phyloP scores from a whole-genome alignment of 2,329 filamentous ascomycete species.

The Gnomoniopsis sp. region DNA sequence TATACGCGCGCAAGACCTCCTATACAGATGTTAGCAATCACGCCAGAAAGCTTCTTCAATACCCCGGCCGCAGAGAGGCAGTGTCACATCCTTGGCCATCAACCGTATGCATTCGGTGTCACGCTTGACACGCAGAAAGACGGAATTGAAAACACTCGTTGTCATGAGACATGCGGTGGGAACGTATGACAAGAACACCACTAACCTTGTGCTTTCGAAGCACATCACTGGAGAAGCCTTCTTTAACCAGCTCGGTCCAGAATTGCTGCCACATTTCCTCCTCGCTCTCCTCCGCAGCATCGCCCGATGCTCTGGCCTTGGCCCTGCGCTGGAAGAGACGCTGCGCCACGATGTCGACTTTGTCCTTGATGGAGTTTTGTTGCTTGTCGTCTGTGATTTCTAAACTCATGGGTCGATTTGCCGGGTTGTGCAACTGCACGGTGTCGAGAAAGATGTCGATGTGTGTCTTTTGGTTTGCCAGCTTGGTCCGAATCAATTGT shows the following conservation, averaged over 20 bases:
- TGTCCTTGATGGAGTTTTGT: conserved; percentile 55
- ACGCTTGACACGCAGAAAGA: conserved; percentile 5
- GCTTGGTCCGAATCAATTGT: conserved; percentile 39
- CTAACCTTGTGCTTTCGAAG: conserved; percentile 54
- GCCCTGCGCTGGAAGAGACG: conserved; percentile 44
- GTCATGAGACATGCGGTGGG: conserved; percentile 6
- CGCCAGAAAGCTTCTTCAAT: background rate
- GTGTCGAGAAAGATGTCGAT: conserved; percentile 57
- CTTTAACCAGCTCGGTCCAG: conserved; percentile 52
- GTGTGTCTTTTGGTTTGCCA: conserved; percentile 49
- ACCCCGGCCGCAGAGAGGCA: background rate
- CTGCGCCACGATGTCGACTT: conserved; percentile 55
- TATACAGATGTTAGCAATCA: conserved; percentile 27
- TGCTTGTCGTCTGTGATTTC: conserved; percentile 35
- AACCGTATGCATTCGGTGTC: background rate
- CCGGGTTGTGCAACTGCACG: conserved; percentile 49
- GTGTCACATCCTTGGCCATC: conserved; percentile 11
- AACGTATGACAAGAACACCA: background rate
- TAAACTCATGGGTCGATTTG: conserved; percentile 31
- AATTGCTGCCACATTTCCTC: conserved; percentile 58
- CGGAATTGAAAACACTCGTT: background rate
- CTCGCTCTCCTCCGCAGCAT: conserved; percentile 38
- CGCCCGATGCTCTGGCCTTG: conserved; percentile 20
- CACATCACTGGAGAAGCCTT: conserved; percentile 55
- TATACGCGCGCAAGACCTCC: conserved; percentile 59